Conservation (phyloP, 225 moss, liverwort and hornwort species). For the Takakia lepidozioides region DNA sequence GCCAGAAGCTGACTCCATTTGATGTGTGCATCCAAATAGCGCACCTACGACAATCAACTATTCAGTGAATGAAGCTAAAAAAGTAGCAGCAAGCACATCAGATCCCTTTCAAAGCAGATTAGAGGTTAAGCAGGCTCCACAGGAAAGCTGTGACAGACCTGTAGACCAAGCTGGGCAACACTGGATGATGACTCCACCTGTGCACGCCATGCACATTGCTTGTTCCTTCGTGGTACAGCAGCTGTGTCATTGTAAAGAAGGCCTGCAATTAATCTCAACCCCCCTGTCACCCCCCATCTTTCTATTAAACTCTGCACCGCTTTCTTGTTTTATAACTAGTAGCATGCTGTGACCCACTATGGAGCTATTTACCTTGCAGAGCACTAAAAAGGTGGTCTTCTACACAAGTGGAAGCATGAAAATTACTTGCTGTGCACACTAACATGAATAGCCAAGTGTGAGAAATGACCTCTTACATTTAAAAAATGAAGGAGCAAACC, state of each 20-base stretch:
- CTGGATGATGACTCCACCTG: conserved; percentile 60
- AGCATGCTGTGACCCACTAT: too few relatives aligned
- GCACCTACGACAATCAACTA: conserved; percentile 44
- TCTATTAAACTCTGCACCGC: too few relatives aligned
- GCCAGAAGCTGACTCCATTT: conserved; percentile 72
- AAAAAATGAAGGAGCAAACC: conserved; percentile 31
- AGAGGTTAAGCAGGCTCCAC: conserved; percentile 4
- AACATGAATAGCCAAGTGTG: not conserved
- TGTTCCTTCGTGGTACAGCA: conserved; percentile 68
- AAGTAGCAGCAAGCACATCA: not conserved
- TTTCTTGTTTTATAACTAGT: too few relatives aligned
- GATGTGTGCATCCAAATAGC: conserved; percentile 60
- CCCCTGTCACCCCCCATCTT: conserved; percentile 53
- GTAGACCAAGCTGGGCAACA: conserved; percentile 67
- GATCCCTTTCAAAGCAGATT: not conserved
- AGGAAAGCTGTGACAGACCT: conserved; percentile 40
- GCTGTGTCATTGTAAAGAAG: conserved; percentile 53
- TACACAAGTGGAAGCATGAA: too few relatives aligned
- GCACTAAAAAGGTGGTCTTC: too few relatives aligned
- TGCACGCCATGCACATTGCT: conserved; percentile 75
- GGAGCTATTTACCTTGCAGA: too few relatives aligned
- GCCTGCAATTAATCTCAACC: conserved; percentile 55
- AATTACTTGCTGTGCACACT: not conserved
- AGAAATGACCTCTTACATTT: not conserved
- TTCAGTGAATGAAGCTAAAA: not conserved